A percentile compares a stretch with the other conserved stretches of the same genome.
Evolutionary conservation across 805 yeast genomes (phyloP).

Genomic region (Saccharomycopsis selenospora): DNA sequence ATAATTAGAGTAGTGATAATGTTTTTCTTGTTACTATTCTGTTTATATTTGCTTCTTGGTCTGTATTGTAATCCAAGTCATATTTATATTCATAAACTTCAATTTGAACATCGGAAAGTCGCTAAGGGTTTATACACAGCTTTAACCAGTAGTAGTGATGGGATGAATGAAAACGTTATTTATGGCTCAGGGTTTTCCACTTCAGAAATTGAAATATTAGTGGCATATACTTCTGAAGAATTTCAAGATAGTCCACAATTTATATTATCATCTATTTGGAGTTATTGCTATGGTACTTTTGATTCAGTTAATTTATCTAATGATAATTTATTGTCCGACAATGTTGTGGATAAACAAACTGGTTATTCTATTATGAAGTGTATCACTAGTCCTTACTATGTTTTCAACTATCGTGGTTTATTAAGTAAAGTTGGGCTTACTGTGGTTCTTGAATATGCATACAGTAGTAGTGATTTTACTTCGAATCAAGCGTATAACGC

Average conservation of each 20-base stretch:
- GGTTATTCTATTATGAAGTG: neutral
- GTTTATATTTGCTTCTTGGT: slow-evolving; percentile 3
- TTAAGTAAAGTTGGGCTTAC: slow-evolving; percentile 35
- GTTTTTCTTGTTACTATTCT: slow-evolving; percentile 6
- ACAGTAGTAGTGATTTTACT: slow-evolving; percentile 27
- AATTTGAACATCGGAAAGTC: slow-evolving; percentile 46
- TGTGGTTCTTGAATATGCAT: slow-evolving; percentile 44
- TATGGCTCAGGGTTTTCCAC: slow-evolving; percentile 36
- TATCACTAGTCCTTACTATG: slow-evolving; percentile 20
- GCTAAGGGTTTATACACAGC: slow-evolving; percentile 45
- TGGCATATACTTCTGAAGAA: slow-evolving; percentile 39
- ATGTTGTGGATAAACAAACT: neutral
- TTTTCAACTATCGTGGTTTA: slow-evolving; percentile 40
- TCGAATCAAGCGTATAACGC: neutral
- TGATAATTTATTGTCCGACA: slow-evolving; percentile 3
- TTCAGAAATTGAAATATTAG: slow-evolving; percentile 39
- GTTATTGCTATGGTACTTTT: slow-evolving; percentile 39
- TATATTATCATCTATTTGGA: slow-evolving; percentile 34
- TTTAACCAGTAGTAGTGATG: slow-evolving; percentile 32
- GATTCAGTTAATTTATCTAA: slow-evolving; percentile 7
- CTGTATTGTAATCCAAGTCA: neutral
- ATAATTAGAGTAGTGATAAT: slow-evolving; percentile 1
- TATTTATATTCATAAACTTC: slow-evolving; percentile 28
- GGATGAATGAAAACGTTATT: slow-evolving; percentile 23
- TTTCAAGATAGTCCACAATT: slow-evolving; percentile 45